Conservation (phyloP, 2,329 filamentous ascomycete genomes). For the Penicillium brasilianum region DNA sequence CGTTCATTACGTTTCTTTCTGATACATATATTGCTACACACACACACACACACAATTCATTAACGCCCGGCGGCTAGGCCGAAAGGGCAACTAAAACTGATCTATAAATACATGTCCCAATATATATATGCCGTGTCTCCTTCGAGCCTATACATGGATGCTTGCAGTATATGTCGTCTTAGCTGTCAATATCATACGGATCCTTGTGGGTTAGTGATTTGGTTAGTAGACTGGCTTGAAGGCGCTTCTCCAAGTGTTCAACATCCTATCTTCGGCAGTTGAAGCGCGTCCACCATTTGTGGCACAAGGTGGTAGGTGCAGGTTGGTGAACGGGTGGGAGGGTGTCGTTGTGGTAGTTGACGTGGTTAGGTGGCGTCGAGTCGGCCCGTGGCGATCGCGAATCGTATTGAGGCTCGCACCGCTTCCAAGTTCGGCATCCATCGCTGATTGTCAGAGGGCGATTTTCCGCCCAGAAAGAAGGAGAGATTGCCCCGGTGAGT, state of each 20-base stretch:
- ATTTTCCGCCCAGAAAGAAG: conserved; percentile 37
- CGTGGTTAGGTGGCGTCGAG: conserved; percentile 34
- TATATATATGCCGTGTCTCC: conserved; percentile 29
- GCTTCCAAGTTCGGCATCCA: conserved; percentile 38
- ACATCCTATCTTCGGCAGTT: conserved; percentile 42
- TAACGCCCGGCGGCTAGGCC: conserved; percentile 32
- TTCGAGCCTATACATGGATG: conserved; percentile 34
- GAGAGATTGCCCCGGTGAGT: conserved; percentile 34
- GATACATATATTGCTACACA: too few relatives aligned
- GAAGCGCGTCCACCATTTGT: conserved; percentile 39
- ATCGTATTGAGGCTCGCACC: conserved; percentile 37
- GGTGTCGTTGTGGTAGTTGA: conserved; percentile 17
- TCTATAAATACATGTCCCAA: conserved; percentile 18
- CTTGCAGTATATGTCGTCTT: conserved; percentile 28
- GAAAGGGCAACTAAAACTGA: conserved; percentile 34
- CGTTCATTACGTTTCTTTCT: too few relatives aligned
- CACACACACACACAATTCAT: conserved; percentile 15
- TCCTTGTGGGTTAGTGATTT: conserved; percentile 36
- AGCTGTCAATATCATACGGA: conserved; percentile 27
- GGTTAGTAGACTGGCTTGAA: conserved; percentile 40
- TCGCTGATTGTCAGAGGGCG: conserved; percentile 26
- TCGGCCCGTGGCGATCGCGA: conserved; percentile 35
- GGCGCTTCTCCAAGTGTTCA: conserved; percentile 43
- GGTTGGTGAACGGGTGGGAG: conserved; percentile 15
- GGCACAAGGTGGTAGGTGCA: conserved; percentile 33